Evolutionary conservation across 2,329 filamentous ascomycete genomes (phyloP).

Genomic region (Pleoardoris graminearum): DNA sequence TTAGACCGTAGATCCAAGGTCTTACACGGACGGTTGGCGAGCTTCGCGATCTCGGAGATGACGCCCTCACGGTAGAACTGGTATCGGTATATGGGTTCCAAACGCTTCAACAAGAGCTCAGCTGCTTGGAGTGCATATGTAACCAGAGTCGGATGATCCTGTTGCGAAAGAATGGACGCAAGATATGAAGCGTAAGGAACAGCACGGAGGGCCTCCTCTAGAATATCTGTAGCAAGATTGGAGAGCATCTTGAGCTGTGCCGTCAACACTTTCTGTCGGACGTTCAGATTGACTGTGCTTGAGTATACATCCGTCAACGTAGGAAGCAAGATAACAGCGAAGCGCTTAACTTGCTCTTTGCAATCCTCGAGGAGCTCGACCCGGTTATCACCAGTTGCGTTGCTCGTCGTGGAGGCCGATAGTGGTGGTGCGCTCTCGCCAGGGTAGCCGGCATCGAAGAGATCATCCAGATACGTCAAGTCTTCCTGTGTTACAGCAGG

Average conservation of each 20-base stretch:
- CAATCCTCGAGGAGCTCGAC: conserved; percentile 81
- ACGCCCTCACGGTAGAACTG: conserved; percentile 98
- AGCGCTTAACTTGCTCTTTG: conserved; percentile 83
- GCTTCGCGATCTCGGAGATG: conserved; percentile 83
- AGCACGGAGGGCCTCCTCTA: conserved; percentile 80
- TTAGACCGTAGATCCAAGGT: conserved; percentile 33
- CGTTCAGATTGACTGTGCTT: conserved; percentile 92
- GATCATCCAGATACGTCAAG: conserved; percentile 55
- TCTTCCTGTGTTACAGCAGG: conserved; percentile 69
- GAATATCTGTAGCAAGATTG: conserved; percentile 82
- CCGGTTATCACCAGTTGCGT: conserved; percentile 74
- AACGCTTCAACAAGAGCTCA: conserved; percentile 79
- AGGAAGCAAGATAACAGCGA: conserved; percentile 89
- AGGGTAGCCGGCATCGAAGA: conserved; percentile 54
- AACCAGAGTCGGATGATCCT: conserved; percentile 87
- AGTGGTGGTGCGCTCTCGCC: conserved; percentile 51
- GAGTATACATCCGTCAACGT: conserved; percentile 96
- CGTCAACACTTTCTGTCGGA: conserved; percentile 90
- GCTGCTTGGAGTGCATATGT: conserved; percentile 86
- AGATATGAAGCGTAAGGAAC: conserved; percentile 96
- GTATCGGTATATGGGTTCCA: conserved; percentile 88
- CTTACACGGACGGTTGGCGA: conserved; percentile 60
- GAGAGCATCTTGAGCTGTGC: conserved; percentile 99
- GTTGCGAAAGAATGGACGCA: conserved; percentile 91
- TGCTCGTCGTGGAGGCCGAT: conserved; percentile 50